A percentile compares a stretch with the other conserved stretches of the same genome.
Conservation (phyloP, 805 yeast genomes). For the Sporopachydermia lactativora region DNA sequence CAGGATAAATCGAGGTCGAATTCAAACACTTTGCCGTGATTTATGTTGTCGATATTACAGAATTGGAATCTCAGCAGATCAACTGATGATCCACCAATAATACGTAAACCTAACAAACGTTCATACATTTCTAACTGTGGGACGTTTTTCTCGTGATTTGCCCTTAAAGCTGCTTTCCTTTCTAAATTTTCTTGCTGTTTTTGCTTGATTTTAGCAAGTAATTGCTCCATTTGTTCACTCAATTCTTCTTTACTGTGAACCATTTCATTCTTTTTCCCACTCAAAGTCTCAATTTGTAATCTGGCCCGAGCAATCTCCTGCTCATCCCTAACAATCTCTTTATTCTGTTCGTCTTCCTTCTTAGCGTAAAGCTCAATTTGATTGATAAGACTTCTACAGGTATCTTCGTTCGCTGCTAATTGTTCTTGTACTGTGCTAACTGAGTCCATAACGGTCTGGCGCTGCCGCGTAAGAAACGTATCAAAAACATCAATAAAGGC, state of each 20-base stretch:
- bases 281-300: constrained; percentile 14
- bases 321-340: constrained; percentile 21
- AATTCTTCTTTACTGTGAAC: constrained; percentile 20
- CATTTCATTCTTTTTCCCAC: constrained; percentile 19
- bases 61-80: constrained; percentile 30
- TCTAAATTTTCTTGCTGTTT: not conserved
- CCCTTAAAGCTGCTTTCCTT: not conserved
- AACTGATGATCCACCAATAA: constrained; percentile 28
- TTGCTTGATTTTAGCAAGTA: not conserved
- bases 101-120: constrained; percentile 31
- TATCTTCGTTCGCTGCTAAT: constrained; percentile 3
- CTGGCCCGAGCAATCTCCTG: not conserved
- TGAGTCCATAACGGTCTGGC: constrained; percentile 8
- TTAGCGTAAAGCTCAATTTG: constrained; percentile 18
- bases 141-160: constrained; percentile 19
- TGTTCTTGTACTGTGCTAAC: constrained; percentile 2
- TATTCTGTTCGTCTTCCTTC: constrained; percentile 18
- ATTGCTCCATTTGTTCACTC: constrained; percentile 22
- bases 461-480: constrained; percentile 18
- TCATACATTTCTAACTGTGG: constrained; percentile 35
- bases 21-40: constrained; percentile 23
- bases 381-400: constrained; percentile 13
- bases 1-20: constrained; percentile 28
- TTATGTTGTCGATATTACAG: constrained; percentile 27
- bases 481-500: constrained; percentile 21